Evolutionary conservation across 148 eudicot genomes (phyloP).

Genomic region (Fagopyrum tataricum): DNA sequence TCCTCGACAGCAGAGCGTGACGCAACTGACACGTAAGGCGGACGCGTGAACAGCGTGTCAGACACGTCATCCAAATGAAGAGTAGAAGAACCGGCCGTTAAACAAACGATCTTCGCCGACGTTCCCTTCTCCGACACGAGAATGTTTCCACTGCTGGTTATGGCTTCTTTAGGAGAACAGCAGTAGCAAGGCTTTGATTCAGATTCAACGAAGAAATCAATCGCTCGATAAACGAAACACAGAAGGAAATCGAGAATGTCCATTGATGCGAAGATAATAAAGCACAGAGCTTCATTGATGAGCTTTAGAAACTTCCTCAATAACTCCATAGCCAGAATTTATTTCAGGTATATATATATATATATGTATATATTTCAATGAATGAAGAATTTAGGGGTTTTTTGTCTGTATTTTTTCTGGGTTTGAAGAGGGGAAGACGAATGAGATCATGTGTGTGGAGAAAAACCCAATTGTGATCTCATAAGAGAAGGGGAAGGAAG

Average conservation of each 20-base stretch:
- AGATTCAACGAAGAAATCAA: slow-evolving; percentile 6
- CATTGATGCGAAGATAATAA: background rate
- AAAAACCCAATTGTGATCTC: slow-evolving; percentile 1
- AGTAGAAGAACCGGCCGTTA: slow-evolving; percentile 27
- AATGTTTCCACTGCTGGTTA: slow-evolving; percentile 16
- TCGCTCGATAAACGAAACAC: background rate
- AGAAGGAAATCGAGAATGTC: slow-evolving; percentile 6
- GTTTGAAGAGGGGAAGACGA: background rate
- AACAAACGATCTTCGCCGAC: slow-evolving; percentile 46
- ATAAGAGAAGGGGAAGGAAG: background rate
- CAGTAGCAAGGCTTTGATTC: slow-evolving; percentile 4
- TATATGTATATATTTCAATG: background rate
- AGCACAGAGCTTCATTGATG: background rate
- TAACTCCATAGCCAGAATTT: background rate
- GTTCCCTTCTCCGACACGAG: slow-evolving; percentile 49
- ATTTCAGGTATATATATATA: background rate
- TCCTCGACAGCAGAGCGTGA: slow-evolving; percentile 42
- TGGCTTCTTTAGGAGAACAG: slow-evolving; percentile 19
- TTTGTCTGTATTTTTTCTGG: background rate
- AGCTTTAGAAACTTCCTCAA: background rate
- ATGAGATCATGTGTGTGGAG: background rate
- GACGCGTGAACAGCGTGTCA: slow-evolving; percentile 75
- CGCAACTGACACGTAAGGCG: slow-evolving; percentile 51
- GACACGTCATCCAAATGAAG: slow-evolving; percentile 76
- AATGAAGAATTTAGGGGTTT: background rate